Base-by-base conservation (phyloP, 306 rosid genomes). In the Crotalaria pallida region DNA sequence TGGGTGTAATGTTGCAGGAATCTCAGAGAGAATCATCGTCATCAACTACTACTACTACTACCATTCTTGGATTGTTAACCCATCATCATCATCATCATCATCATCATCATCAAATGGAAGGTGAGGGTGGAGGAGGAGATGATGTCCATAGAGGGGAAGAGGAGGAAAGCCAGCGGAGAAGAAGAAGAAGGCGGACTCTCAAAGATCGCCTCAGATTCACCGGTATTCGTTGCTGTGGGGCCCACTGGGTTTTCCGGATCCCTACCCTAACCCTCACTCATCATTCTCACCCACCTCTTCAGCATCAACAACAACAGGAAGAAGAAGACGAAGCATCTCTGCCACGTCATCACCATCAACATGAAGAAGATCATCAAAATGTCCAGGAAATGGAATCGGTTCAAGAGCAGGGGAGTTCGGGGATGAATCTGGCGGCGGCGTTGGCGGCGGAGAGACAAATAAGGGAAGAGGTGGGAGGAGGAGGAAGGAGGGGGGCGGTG, bases 391-490 rank as follows among this genome's bases (percentile, higher is more conserved):
- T 59, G 1, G 55, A 23, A 22, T 19, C 72, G 73, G 84, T 66
- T 45, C 88, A 53, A 66, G 65, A 52, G 21, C 62, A 78, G 3
- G 17, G 79, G 15, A 58, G 71, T 1, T 49, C 96, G 22, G 86
- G 96, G 0, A 91, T 95, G 97, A 95, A 95, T 69, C 83, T 95
- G 0, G 99, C 99, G 6, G 92, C 96, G 23, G 99, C 97, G 1
- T 67, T 95, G 58, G 99, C 96, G 0, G 96, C 97, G 69, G 98
- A 90, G 80, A 81, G 98, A 1, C 92, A 84, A 10, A 2, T 36
- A 8, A 8, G 43, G 43, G 43, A 9, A 36, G 43, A 1, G 10
- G 43, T 6, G 38, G 38, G 7, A 0, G 38, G 38, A 6, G 38
- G 7, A 33, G 0, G 6, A 31, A 0, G 7, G 7, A 4, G 36